Percentiles rank a stretch among this genome's conserved stretches.
These are phyloP conservation scores for Rhynchospora breviuscula DNA, from an alignment of 176 grass and related monocot species.

Conservation along the genomic window DNA sequence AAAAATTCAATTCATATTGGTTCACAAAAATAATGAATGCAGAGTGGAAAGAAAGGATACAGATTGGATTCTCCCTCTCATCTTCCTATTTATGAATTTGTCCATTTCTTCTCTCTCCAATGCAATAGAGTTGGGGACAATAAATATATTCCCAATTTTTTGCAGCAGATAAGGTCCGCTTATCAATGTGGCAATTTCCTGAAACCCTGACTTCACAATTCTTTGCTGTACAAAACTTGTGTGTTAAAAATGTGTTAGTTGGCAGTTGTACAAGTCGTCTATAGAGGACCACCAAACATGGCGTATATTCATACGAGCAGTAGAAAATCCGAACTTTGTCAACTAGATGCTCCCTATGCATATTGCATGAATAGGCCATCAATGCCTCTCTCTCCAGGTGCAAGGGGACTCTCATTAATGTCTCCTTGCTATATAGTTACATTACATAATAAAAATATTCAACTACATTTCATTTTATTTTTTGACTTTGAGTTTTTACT, in stretches of 20 bases:
- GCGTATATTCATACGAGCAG: background rate
- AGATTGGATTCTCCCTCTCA: constrained; percentile 17
- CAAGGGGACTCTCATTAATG: constrained; percentile 6
- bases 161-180: background rate
- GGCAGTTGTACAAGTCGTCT: background rate
- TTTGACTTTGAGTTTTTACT: background rate
- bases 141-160: constrained; percentile 3
- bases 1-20: background rate
- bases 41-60: background rate
- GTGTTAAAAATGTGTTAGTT: background rate
- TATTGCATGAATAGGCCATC: constrained; percentile 4
- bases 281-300: background rate
- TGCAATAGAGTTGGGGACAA: constrained; percentile 9
- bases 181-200: background rate
- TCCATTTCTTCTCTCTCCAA: background rate
- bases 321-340: background rate
- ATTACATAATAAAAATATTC: background rate
- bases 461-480: background rate
- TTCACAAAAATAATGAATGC: constrained; percentile 12
- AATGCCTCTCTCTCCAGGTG: background rate
- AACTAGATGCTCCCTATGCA: background rate
- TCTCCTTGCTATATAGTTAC: background rate
- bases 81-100: constrained; percentile 7
- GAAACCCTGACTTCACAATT: background rate
- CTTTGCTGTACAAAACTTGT: background rate